Base-by-base conservation (phyloP, 352 stramenopile genomes). In the Globisporangium cystogenes region DNA sequence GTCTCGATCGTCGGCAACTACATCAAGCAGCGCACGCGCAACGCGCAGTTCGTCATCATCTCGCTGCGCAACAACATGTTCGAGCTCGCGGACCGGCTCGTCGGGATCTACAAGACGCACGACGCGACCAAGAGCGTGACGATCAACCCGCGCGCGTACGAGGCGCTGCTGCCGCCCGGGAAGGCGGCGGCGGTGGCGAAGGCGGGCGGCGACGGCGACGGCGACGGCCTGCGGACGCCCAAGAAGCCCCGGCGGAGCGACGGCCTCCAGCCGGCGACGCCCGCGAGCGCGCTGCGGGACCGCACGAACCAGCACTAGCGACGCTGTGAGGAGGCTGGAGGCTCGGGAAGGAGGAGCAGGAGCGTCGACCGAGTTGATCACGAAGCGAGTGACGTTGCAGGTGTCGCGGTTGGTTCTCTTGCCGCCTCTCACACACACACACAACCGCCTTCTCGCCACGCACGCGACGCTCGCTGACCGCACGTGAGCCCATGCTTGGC, bases 21-120 rank as follows among this genome's bases (percentile, higher is more conserved):
- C 74, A 99, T 99, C 86, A 99, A 99, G 77, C 96, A 99, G 70
- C 86, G 97, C 29, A 99, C 96, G 21, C 97, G 98, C 56, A 98
- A 99, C 65, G 96, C 97, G 12, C 97, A 99, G 69, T 99, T 99
- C 62, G 96, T 99, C 66, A 99, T 99, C 66, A 99, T 99, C 60
- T 99, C 95, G 20, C 83, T 99, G 39, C 87, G 96, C 14, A 99
- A 99, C 80, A 99, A 99, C 72, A 99, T 99, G 97, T 99, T 99
- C 63, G 97, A 99, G 74, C 86, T 99, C 21, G 97, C 97, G 0
- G 96, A 99, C 76, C 86, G 96, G 20, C 79, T 99, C 7, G 96
- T 99, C 20, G 97, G 97, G 29, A 99, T 99, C 61, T 99, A 99
- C 87, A 99, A 99, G 79, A 99, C 96, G 7, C 90, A 99, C 63